Conservation (phyloP, 2,329 filamentous ascomycete genomes). For the Ophiostoma australiae region DNA sequence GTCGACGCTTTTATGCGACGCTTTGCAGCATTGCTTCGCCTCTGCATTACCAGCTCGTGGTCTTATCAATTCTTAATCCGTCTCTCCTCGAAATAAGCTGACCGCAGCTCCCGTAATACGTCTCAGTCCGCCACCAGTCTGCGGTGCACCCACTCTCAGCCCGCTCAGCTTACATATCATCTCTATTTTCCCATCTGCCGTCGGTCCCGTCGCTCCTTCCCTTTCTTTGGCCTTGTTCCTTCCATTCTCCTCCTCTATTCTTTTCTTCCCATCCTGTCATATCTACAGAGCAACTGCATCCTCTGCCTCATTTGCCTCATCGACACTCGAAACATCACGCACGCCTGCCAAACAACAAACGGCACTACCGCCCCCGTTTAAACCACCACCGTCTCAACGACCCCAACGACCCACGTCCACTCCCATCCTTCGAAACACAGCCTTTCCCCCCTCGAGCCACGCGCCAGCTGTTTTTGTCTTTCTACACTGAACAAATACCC, state of each 20-base stretch:
- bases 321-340: neutral
- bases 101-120: neutral
- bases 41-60: neutral
- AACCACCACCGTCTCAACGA: neutral
- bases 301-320: neutral
- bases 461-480: neutral
- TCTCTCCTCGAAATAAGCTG: neutral
- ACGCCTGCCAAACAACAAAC: neutral
- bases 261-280: neutral
- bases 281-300: neutral
- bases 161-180: slow-evolving; percentile 3
- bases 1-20: neutral
- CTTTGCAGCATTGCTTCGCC: neutral
- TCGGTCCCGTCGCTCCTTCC: neutral
- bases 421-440: slow-evolving; percentile 3
- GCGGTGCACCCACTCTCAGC: neutral
- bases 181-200: neutral
- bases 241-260: neutral
- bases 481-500: neutral
- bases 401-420: slow-evolving; percentile 2
- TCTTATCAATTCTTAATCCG: neutral
- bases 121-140: neutral
- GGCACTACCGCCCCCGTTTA: neutral
- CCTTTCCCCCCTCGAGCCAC: slow-evolving; percentile 14
- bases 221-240: neutral